These are phyloP conservation scores for Crithidia bombi DNA, from an alignment of 208 protist species.

Conservation along the genomic window DNA sequence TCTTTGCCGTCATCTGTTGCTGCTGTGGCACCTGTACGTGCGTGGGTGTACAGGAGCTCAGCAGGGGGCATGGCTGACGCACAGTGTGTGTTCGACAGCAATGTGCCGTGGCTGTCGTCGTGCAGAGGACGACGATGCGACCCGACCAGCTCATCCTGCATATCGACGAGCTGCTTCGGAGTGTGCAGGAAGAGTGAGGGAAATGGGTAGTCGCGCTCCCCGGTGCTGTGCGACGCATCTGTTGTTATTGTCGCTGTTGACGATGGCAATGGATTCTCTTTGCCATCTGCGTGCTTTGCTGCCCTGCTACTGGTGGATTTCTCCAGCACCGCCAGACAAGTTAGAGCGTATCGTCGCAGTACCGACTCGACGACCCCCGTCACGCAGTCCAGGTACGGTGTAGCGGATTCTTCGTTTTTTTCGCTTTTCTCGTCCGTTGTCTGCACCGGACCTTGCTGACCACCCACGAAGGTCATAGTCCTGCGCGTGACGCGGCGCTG, in stretches of 20 bases:
- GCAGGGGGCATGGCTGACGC: conserved; percentile 5
- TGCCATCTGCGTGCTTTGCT: background rate
- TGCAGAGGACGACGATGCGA: background rate
- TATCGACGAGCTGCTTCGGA: conserved; percentile 20
- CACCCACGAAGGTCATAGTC: conserved; percentile 15
- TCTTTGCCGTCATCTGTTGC: no score
- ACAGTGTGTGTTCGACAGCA: conserved; percentile 17
- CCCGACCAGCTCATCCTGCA: background rate
- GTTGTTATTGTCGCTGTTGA: background rate
- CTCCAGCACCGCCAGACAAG: background rate
- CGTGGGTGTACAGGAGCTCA: conserved; percentile 5
- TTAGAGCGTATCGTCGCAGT: conserved; percentile 22
- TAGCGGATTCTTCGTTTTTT: conserved; percentile 11
- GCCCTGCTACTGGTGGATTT: background rate
- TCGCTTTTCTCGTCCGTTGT: background rate
- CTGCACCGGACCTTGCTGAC: conserved; percentile 6
- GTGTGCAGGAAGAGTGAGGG: conserved; percentile 63
- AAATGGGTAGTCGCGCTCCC: conserved; percentile 41
- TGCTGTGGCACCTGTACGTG: background rate
- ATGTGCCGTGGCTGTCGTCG: background rate
- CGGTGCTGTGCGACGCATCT: background rate
- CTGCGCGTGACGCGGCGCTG: background rate
- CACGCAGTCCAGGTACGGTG: conserved; percentile 34
- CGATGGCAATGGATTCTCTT: background rate
- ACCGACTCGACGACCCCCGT: conserved; percentile 24